Percentiles rank a stretch among this genome's conserved stretches.
phyloP scores from a whole-genome alignment of 164 flowering plant species.

The Vitis riparia region DNA sequence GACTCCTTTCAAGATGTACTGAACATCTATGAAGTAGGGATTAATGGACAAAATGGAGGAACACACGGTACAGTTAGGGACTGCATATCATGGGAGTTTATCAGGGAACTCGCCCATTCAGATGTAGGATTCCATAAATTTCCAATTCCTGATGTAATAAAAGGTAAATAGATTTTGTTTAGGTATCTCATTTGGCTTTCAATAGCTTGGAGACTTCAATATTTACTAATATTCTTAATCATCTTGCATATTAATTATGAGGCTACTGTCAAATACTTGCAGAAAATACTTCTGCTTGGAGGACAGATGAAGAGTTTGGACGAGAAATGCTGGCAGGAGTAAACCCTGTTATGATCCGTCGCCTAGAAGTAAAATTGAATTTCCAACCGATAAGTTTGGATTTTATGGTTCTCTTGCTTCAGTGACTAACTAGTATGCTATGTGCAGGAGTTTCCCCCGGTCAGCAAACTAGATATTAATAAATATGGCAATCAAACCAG shows the following conservation, averaged over 20 bases:
- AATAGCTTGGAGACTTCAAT: neutral
- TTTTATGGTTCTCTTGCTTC: neutral
- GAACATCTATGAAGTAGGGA: constrained; percentile 65
- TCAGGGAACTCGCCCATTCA: constrained; percentile 63
- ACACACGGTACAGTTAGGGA: constrained; percentile 31
- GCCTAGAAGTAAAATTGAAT: constrained; percentile 52
- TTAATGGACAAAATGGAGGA: constrained; percentile 41
- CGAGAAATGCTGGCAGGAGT: constrained; percentile 96
- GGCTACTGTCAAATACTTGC: constrained; percentile 14
- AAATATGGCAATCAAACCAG: constrained; percentile 68
- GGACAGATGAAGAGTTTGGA: constrained; percentile 89
- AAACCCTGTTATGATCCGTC: constrained; percentile 73
- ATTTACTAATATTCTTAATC: neutral
- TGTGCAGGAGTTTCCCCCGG: constrained; percentile 80
- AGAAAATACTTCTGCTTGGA: constrained; percentile 84
- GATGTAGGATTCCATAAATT: constrained; percentile 74
- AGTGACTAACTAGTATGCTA: constrained; percentile 1
- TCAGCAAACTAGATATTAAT: constrained; percentile 66
- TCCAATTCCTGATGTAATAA: constrained; percentile 80
- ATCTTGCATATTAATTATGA: neutral
- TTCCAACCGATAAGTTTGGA: neutral
- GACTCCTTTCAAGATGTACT: constrained; percentile 67
- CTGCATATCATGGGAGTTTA: constrained; percentile 61
- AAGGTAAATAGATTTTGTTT: constrained; percentile 28
- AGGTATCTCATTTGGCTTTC: neutral